Conservation (phyloP, 108 stramenopile species). For the Phaeodactylum tricornutum region DNA sequence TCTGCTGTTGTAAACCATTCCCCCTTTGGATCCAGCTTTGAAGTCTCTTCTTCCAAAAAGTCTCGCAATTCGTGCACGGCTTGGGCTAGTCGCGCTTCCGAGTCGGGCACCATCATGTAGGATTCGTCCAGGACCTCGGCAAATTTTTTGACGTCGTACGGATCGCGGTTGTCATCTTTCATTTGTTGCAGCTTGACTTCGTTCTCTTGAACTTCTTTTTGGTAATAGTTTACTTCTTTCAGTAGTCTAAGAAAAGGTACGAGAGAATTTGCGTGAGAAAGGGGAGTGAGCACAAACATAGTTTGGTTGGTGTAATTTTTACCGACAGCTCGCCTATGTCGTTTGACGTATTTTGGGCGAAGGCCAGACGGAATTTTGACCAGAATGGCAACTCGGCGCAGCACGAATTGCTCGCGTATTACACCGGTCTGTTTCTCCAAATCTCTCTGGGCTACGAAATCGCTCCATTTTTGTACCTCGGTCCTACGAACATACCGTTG, state of each 20-base stretch:
- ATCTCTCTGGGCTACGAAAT: no score
- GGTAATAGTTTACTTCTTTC: conserved; percentile 68
- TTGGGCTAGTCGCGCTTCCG: conserved; percentile 37
- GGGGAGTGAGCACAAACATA: no score
- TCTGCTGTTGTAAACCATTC: no score
- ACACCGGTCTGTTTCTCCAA: no score
- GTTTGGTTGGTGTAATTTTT: no score
- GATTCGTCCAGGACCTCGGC: conserved; percentile 70
- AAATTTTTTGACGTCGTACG: conserved; percentile 79
- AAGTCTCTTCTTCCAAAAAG: no score
- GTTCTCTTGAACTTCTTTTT: conserved; percentile 62
- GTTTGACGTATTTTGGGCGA: no score
- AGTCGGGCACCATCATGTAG: conserved; percentile 81
- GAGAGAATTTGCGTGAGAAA: no score
- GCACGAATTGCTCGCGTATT: no score
- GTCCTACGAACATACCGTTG: conserved; percentile 55
- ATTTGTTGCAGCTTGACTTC: conserved; percentile 55
- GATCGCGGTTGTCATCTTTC: conserved; percentile 52
- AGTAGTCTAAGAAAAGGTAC: conserved; percentile 37
- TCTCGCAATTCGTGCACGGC: conserved; percentile 46
- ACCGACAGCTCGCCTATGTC: no score
- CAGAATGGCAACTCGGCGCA: not conserved
- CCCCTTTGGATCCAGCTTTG: no score
- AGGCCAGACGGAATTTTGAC: not conserved
- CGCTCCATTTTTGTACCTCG: not conserved